Evolutionary conservation across 2,329 filamentous ascomycete genomes (phyloP).

Genomic region (Blastomyces gilchristii): DNA sequence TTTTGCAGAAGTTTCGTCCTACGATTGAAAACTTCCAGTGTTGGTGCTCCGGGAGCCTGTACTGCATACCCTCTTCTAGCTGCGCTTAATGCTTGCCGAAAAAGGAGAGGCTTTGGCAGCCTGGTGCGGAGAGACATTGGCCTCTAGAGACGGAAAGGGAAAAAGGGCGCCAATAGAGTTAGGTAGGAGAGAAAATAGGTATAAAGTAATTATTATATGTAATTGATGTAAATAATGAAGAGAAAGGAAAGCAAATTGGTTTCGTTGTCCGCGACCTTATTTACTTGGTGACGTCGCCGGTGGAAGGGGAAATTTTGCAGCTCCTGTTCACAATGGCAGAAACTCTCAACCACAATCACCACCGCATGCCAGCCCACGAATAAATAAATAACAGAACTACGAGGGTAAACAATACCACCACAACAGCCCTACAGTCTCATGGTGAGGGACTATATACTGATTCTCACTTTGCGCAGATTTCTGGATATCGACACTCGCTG

Average conservation of each 20-base stretch:
- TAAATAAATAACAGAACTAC: not conserved
- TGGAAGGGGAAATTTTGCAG: not conserved
- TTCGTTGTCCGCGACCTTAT: not conserved
- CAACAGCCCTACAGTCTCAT: not conserved
- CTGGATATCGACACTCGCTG: not conserved
- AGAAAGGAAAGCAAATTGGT: not conserved
- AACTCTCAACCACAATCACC: not conserved
- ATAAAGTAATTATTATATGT: not conserved
- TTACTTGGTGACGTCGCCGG: conserved; percentile 1
- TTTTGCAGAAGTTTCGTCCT: conserved; percentile 83
- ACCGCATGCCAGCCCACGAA: not conserved
- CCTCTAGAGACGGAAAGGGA: not conserved
- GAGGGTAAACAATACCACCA: not conserved
- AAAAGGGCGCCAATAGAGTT: not conserved
- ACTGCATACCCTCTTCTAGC: conserved; percentile 56
- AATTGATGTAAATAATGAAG: not conserved
- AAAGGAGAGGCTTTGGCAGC: conserved; percentile 13
- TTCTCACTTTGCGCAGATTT: not conserved
- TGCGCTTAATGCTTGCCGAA: conserved; percentile 13
- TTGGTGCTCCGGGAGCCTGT: conserved; percentile 63
- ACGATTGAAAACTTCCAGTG: conserved; percentile 84
- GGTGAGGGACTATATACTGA: not conserved
- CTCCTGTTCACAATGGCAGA: not conserved
- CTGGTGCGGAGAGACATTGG: conserved; percentile 22
- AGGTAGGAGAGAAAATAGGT: not conserved